phyloP scores from a whole-genome alignment of 768 basidiomycete genomes.

The Leucocoprinus leucothites region DNA sequence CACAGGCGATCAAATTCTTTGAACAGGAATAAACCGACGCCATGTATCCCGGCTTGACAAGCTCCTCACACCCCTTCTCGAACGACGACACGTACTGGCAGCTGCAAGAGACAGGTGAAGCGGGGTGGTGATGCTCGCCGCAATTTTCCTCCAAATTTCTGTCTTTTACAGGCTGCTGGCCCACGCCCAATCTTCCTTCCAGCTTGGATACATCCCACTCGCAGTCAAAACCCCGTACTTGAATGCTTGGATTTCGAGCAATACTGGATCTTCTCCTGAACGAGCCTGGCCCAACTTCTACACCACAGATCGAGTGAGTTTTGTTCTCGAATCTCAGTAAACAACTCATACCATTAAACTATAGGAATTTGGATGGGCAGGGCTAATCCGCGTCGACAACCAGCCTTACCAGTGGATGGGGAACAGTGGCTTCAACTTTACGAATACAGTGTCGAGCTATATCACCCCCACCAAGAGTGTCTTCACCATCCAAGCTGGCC shows the following conservation, averaged over 20 bases:
- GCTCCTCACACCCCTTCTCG: background rate
- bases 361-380: slow-evolving; percentile 44
- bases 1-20: too few relatives aligned
- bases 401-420: slow-evolving; percentile 44
- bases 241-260: slow-evolving; percentile 1
- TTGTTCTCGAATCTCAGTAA: background rate
- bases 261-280: background rate
- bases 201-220: slow-evolving; percentile 6
- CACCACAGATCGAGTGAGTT: background rate
- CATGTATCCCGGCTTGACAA: too few relatives aligned
- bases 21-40: too few relatives aligned
- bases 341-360: background rate
- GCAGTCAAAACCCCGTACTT: slow-evolving; percentile 3
- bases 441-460: slow-evolving; percentile 14
- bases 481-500: slow-evolving; percentile 48
- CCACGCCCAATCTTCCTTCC: background rate
- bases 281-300: background rate
- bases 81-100: background rate
- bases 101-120: background rate
- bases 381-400: slow-evolving; percentile 46
- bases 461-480: slow-evolving; percentile 55
- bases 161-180: background rate
- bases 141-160: background rate
- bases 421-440: slow-evolving; percentile 16
- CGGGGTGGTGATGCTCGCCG: background rate